Percentiles rank a stretch among this genome's conserved stretches.
Conservation (phyloP, 1,139 yeast genomes). For the Pichia sp. region DNA sequence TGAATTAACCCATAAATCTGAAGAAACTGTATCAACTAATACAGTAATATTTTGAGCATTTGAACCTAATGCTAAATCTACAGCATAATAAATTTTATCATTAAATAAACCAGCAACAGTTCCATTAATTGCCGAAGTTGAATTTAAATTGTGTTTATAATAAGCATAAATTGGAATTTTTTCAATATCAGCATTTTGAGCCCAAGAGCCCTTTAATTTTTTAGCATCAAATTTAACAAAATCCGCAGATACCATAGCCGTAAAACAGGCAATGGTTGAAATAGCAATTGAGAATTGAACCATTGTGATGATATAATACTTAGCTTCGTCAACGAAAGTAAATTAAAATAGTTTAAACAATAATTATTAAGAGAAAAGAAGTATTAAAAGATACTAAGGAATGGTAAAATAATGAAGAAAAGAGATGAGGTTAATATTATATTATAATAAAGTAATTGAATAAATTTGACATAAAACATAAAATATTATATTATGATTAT, state of each 20-base stretch:
- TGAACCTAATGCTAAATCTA: conserved; percentile 42
- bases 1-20: conserved; percentile 52
- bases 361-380: too few relatives aligned
- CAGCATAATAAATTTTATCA: conserved; percentile 12
- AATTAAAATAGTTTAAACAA: too few relatives aligned
- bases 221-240: conserved; percentile 19
- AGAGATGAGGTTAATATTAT: too few relatives aligned
- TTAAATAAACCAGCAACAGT: conserved; percentile 10
- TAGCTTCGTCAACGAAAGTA: too few relatives aligned
- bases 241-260: conserved; percentile 5
- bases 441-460: too few relatives aligned
- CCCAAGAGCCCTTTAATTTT: conserved; percentile 29
- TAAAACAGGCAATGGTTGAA: conserved; percentile 2
- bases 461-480: too few relatives aligned
- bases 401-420: too few relatives aligned
- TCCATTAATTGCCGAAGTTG: conserved; percentile 1
- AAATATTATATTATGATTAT: too few relatives aligned
- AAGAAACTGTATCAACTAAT: conserved; percentile 56
- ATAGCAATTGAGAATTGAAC: not conserved
- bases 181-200: conserved; percentile 18
- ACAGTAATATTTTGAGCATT: conserved; percentile 44
- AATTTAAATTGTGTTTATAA: not conserved
- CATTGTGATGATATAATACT: not conserved
- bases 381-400: too few relatives aligned
- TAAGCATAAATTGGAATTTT: conserved; percentile 17